Conservation (phyloP, 2,329 filamentous ascomycete genomes). For the Stagonosporopsis tanaceti region DNA sequence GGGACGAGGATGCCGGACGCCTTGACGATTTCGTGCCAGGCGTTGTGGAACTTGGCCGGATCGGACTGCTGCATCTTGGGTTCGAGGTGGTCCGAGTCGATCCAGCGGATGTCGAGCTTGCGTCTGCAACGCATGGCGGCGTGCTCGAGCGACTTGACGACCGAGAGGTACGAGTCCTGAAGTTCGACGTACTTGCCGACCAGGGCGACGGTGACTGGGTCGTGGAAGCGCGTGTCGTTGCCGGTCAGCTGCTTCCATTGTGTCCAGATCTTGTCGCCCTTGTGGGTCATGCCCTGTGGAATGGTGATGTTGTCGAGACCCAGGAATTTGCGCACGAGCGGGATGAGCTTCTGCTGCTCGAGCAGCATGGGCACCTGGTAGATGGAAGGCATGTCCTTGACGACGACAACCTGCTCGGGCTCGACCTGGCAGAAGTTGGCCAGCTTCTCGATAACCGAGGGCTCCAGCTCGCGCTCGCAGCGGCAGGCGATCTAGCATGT, state of each 20-base stretch:
- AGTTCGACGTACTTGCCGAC: constrained; percentile 92
- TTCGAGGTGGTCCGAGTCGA: constrained; percentile 87
- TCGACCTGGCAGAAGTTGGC: constrained; percentile 90
- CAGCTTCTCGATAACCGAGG: constrained; percentile 82
- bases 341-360: constrained; percentile 78
- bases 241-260: constrained; percentile 78
- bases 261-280: constrained; percentile 76
- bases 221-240: constrained; percentile 70
- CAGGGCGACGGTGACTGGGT: constrained; percentile 80
- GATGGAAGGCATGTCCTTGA: constrained; percentile 86
- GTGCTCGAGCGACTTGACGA: constrained; percentile 89
- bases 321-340: constrained; percentile 71
- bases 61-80: constrained; percentile 65
- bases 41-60: constrained; percentile 80
- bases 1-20: constrained; percentile 74
- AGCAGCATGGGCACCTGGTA: constrained; percentile 97
- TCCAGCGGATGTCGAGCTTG: constrained; percentile 81
- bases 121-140: constrained; percentile 84
- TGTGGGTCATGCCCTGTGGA: constrained; percentile 62
- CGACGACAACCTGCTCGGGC: constrained; percentile 81
- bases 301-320: constrained; percentile 67
- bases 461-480: constrained; percentile 78
- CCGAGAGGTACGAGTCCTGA: constrained; percentile 84
- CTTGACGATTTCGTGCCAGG: constrained; percentile 81
- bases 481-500: constrained; percentile 81